These are phyloP conservation scores for Ajuga reptans DNA, from an alignment of 305 asterid genomes.

Conservation along the genomic window DNA sequence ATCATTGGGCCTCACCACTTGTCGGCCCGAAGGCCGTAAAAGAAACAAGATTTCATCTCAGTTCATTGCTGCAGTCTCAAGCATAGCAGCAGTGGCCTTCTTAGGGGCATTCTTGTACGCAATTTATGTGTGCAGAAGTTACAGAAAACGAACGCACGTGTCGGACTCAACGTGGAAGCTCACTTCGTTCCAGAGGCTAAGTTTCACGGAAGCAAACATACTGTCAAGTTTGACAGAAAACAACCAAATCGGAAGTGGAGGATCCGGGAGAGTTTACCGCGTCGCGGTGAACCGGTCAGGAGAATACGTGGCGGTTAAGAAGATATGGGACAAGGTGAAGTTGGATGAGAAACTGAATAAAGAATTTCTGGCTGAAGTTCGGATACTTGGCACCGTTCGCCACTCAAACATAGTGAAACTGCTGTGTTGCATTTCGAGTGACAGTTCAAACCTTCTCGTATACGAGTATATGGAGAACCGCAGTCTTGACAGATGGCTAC, in stretches of 20 bases:
- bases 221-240: conserved; percentile 45
- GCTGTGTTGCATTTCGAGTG: conserved; percentile 62
- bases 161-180: conserved; percentile 55
- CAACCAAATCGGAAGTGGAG: conserved; percentile 69
- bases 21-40: conserved; percentile 24
- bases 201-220: conserved; percentile 59
- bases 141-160: conserved; percentile 32
- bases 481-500: conserved; percentile 80
- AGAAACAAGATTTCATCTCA: conserved; percentile 31
- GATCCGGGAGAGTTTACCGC: conserved; percentile 70
- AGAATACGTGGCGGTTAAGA: conserved; percentile 67
- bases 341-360: conserved; percentile 53
- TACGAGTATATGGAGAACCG: conserved; percentile 71
- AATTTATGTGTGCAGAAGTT: conserved; percentile 34
- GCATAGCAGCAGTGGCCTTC: conserved; percentile 41
- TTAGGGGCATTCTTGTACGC: conserved; percentile 37
- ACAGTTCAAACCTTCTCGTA: conserved; percentile 54
- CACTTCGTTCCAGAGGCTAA: conserved; percentile 69
- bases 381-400: conserved; percentile 57
- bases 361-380: conserved; percentile 67
- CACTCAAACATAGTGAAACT: conserved; percentile 77
- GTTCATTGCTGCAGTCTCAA: conserved; percentile 54
- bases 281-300: conserved; percentile 44
- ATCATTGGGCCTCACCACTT: conserved; percentile 37
- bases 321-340: conserved; percentile 42